phyloP scores from a whole-genome alignment of 1,284 basidiomycete species.

The Porogramme epimiltina region DNA sequence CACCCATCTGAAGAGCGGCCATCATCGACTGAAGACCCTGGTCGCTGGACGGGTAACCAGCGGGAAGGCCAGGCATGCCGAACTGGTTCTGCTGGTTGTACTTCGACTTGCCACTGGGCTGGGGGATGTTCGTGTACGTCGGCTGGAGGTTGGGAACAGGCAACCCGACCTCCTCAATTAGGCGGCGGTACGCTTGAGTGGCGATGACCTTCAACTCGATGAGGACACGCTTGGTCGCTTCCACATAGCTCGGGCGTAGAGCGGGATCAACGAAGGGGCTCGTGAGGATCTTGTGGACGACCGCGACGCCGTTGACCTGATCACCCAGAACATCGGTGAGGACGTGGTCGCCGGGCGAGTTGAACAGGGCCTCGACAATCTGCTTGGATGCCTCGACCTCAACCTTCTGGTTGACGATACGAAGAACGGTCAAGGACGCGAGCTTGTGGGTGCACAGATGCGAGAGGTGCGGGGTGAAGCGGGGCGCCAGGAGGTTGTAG shows the following conservation, averaged over 20 bases:
- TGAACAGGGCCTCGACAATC: conserved; percentile 85
- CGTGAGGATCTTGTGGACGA: conserved; percentile 91
- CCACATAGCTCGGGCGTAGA: conserved; percentile 72
- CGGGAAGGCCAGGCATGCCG: conserved; percentile 69
- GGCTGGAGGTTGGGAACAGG: conserved; percentile 86
- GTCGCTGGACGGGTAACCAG: conserved; percentile 78
- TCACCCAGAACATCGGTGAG: conserved; percentile 93
- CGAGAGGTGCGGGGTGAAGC: conserved; percentile 94
- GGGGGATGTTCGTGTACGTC: conserved; percentile 67
- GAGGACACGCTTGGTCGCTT: conserved; percentile 86
- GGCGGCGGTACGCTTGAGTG: conserved; percentile 89
- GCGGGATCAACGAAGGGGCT: conserved; percentile 78
- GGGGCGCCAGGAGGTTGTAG: conserved; percentile 89
- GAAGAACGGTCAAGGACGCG: conserved; percentile 90
- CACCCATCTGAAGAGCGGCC: conserved; percentile 85
- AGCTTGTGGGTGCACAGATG: conserved; percentile 98
- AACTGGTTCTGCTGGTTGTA: conserved; percentile 56
- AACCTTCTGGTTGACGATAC: conserved; percentile 91
- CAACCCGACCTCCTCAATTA: conserved; percentile 93
- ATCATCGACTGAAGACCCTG: conserved; percentile 86
- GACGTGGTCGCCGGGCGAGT: conserved; percentile 83
- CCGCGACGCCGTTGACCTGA: conserved; percentile 93
- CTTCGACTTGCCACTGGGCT: conserved; percentile 62
- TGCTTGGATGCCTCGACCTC: conserved; percentile 83
- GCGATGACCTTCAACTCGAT: conserved; percentile 88